Evolutionary conservation across 805 yeast genomes (phyloP), one percentile per base, ranked within the genome.

Genomic region (Barnettozyma botsteinii): DNA sequence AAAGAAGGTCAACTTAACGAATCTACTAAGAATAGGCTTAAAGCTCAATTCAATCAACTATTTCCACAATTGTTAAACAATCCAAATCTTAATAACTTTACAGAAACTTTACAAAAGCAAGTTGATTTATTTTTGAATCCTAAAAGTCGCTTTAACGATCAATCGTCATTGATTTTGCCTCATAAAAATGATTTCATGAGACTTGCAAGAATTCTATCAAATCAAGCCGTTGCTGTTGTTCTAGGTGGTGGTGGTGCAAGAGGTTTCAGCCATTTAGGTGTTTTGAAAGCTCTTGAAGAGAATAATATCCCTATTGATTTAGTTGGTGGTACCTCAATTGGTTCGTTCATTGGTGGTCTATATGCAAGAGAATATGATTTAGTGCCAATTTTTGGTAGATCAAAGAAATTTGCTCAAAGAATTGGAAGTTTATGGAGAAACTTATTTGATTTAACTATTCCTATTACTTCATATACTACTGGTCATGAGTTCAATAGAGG

Each of bases 231-330:
- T 30, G 98, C 98, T 0, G 66, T 93, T 15, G 97, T 91, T 6
- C 67, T 91, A 4, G 98, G 98, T 7, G 98, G 98, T 12, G 98
- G 98, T 30, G 98, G 98, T 31, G 96, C 98, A 0, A 70, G 98
- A 50, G 98, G 98, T 2, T 70, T 91, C 12, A 76, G 96, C 12
- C 98, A 91, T 58, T 70, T 91, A 30, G 98, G 98, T 4, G 81
- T 93, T 4, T 75, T 91, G n/a, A 77, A 79, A 37, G 96, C 97
- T 0, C 64, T 91, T 9, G 98, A 91, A 58, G 94, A 85, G 47
- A 78, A 79, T 40, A 97, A 97, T 0, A 84, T 91, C 12, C 98
- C 98, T 0, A 80, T 93, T 27, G 98, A 91, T 62, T 67, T 89
- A 45, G 76, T 91, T 37, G 98, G 98, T 1, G 98, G 98, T 2